Base-by-base conservation (phyloP, 768 basidiomycete genomes). In the Lactifluus pinguis region DNA sequence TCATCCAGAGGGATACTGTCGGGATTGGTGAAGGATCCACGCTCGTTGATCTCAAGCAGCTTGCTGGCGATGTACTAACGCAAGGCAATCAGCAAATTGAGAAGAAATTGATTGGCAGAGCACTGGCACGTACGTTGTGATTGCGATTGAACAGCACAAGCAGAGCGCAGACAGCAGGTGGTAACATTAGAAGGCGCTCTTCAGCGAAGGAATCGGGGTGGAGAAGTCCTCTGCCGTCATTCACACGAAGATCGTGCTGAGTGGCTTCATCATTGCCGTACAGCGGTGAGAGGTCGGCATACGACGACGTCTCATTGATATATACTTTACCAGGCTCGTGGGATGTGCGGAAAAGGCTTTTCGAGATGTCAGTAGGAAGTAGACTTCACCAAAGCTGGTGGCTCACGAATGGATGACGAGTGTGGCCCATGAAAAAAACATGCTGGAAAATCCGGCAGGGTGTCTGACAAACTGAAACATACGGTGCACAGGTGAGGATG, bases 61-160 rank as follows among this genome's bases (percentile, higher is more conserved):
- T 85, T 89, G 58, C 76, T 76, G 10, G 87, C 89, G 55, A 92
- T 91, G 71, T 87, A 90, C 89, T 94, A 62, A 45, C 14, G 13
- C n/a, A 19, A 4, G 51, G 36, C 1, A 15, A 47, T 63, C 47
- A 41, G 49, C 17, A 25, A 34, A 4, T 5, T 2, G n/a, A 17
- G 3, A 48, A 13, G 29, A 30, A 30, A 32, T 48, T 55, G 7
- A 55, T 48, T 2, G 55, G 53, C 45, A n/a, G n/a, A n/a, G n/a
- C n/a, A n/a, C 56, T 36, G 3, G 17, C 13, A 72, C 85, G 63
- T 64, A 91, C 90, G 67, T 90, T 93, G 68, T 93, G 91, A 63
- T 93, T 93, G n/a, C 91, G 80, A 68, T 79, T 89, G 78, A 92
- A 93, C n/a, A 91, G 69, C n/a, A 92, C 80, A 21, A 93, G 77